A percentile compares a stretch with the other conserved stretches of the same genome.
phyloP scores from a whole-genome alignment of 495 filamentous ascomycete species.

The Neurospora discreta region DNA sequence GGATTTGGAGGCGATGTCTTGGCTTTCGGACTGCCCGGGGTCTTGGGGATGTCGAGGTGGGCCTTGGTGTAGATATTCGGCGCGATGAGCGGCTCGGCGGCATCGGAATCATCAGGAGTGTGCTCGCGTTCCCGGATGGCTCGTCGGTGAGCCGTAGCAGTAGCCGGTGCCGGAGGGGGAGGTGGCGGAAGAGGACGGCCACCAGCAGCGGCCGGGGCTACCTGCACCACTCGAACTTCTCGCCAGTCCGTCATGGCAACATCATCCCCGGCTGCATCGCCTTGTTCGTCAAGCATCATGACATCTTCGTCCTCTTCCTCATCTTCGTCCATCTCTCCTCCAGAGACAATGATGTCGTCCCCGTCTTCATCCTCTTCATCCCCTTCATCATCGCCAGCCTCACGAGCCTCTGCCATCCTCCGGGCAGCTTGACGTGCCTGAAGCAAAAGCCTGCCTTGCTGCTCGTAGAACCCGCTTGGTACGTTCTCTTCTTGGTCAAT shows the following conservation, averaged over 20 bases:
- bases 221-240: conserved; percentile 36
- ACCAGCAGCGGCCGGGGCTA: conserved; percentile 58
- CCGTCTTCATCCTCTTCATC: conserved; percentile 48
- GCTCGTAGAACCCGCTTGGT: conserved; percentile 16
- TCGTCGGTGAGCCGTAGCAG: conserved; percentile 25
- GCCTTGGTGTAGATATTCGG: conserved; percentile 42
- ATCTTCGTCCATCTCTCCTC: conserved; percentile 34
- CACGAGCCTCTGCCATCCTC: conserved; percentile 39
- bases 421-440: conserved; percentile 37
- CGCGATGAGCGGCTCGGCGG: conserved; percentile 45
- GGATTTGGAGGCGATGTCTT: conserved; percentile 32
- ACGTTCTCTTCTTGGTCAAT: conserved; percentile 24
- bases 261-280: conserved; percentile 43
- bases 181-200: conserved; percentile 56
- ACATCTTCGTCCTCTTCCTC: conserved; percentile 44
- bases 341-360: conserved; percentile 22
- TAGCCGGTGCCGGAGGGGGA: conserved; percentile 40
- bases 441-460: conserved; percentile 19
- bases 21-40: conserved; percentile 31
- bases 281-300: conserved; percentile 24
- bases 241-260: conserved; percentile 45
- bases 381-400: conserved; percentile 60
- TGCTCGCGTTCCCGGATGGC: conserved; percentile 38
- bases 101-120: conserved; percentile 50
- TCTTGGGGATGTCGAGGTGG: conserved; percentile 47